These are phyloP conservation scores for Allantophomopsis lycopodina DNA, from an alignment of 2,329 filamentous ascomycete genomes.

Conservation along the genomic window DNA sequence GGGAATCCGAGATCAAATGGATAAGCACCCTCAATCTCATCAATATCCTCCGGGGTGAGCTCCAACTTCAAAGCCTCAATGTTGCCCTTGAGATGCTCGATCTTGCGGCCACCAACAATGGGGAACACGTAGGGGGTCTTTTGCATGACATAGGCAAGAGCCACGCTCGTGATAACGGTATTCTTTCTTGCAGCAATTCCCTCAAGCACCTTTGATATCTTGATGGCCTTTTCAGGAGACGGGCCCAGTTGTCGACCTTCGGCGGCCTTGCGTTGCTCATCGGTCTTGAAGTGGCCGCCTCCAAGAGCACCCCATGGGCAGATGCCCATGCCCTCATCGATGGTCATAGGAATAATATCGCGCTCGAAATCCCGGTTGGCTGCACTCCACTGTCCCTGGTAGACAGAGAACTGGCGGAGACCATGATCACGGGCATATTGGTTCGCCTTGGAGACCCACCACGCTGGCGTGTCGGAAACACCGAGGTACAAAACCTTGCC, in stretches of 20 bases:
- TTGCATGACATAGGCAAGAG: constrained; percentile 60
- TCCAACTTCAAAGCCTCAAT: constrained; percentile 51
- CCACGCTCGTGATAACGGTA: constrained; percentile 44
- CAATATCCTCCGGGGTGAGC: constrained; percentile 46
- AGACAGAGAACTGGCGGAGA: constrained; percentile 56
- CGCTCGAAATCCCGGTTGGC: constrained; percentile 49
- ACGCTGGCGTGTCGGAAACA: constrained; percentile 55
- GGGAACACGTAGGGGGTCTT: constrained; percentile 64
- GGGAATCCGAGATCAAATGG: constrained; percentile 58
- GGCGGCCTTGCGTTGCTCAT: constrained; percentile 29
- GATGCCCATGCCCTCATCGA: constrained; percentile 40
- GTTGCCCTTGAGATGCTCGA: constrained; percentile 57
- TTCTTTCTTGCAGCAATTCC: constrained; percentile 43
- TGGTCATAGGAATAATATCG: constrained; percentile 46
- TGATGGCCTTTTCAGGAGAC: constrained; percentile 32
- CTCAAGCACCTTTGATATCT: constrained; percentile 42
- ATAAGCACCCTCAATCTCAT: constrained; percentile 47
- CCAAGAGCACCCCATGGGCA: constrained; percentile 41
- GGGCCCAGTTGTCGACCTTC: constrained; percentile 15
- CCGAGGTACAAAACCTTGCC: constrained; percentile 58
- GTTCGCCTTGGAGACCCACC: constrained; percentile 53
- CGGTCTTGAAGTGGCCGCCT: constrained; percentile 32
- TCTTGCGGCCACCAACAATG: constrained; percentile 54
- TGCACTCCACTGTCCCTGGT: constrained; percentile 52
- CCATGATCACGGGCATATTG: constrained; percentile 58